These are phyloP conservation scores for Penicillium sp. DNA, from an alignment of 2,329 filamentous ascomycete genomes.

Conservation along the genomic window DNA sequence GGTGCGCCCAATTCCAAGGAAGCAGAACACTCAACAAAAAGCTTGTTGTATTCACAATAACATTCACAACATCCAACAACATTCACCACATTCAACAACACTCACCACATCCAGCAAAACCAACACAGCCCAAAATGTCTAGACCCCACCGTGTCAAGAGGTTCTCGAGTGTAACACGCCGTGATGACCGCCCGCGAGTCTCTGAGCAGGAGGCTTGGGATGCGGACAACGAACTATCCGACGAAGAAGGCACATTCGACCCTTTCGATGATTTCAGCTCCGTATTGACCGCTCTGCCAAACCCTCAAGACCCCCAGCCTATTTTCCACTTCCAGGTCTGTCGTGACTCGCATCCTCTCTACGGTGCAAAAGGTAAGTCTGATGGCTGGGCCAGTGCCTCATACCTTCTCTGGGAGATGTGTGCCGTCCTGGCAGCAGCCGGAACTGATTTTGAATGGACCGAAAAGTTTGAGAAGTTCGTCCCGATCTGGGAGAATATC, in stretches of 20 bases:
- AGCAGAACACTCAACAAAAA: no score
- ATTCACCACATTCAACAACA: no score
- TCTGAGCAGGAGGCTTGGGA: background rate
- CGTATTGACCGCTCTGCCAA: background rate
- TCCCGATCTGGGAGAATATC: background rate
- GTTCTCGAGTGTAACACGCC: no score
- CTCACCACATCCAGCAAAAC: no score
- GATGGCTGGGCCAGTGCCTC: conserved; percentile 7
- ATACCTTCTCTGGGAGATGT: conserved; percentile 7
- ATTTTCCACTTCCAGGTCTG: conserved; percentile 1
- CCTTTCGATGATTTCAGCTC: background rate
- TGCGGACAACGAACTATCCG: conserved; percentile 3
- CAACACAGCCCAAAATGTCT: background rate
- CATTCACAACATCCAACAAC: no score
- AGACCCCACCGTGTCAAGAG: background rate
- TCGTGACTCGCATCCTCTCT: background rate
- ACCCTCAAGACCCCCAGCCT: background rate
- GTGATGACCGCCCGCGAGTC: no score
- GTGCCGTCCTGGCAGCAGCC: conserved; percentile 5
- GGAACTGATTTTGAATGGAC: conserved; percentile 3
- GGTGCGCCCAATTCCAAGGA: no score
- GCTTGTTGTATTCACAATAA: no score
- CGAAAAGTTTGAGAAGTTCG: background rate
- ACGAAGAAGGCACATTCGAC: background rate
- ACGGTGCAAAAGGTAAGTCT: background rate